phyloP scores from a whole-genome alignment of 768 basidiomycete species.

The Royoungia palumana region DNA sequence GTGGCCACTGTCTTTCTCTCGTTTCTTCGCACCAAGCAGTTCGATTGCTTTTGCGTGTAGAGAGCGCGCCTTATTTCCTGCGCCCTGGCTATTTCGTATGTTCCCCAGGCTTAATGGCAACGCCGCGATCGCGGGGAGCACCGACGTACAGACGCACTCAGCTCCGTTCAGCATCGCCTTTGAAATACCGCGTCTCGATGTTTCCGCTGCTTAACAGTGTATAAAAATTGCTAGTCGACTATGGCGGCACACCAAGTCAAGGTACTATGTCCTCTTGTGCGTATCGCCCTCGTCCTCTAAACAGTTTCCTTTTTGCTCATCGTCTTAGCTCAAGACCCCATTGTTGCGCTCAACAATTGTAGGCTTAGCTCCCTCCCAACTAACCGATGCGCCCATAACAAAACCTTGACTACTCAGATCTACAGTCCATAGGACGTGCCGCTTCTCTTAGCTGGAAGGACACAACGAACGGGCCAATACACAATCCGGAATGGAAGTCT shows the following conservation, averaged over 20 bases:
- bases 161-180: constrained; percentile 30
- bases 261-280: constrained; percentile 21
- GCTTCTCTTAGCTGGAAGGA: constrained; percentile 56
- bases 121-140: constrained; percentile 30
- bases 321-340: constrained; percentile 25
- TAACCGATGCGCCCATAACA: not conserved
- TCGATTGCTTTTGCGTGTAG: constrained; percentile 34
- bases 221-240: constrained; percentile 24
- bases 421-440: constrained; percentile 45
- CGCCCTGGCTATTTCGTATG: constrained; percentile 28
- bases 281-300: constrained; percentile 1
- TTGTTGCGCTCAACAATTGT: constrained; percentile 43
- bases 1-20: constrained; percentile 29
- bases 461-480: constrained; percentile 39
- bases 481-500: constrained; percentile 52
- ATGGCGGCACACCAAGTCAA: constrained; percentile 16
- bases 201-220: constrained; percentile 24
- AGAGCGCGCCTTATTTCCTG: constrained; percentile 31
- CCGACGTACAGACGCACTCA: constrained; percentile 20
- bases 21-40: constrained; percentile 32
- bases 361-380: constrained; percentile 9
- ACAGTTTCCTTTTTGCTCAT: constrained; percentile 11
- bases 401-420: constrained; percentile 37
- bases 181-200: constrained; percentile 16
- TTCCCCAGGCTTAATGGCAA: constrained; percentile 24